phyloP scores from a whole-genome alignment of 1,139 yeast genomes.

The Hyphopichia pseudoburtonii region DNA sequence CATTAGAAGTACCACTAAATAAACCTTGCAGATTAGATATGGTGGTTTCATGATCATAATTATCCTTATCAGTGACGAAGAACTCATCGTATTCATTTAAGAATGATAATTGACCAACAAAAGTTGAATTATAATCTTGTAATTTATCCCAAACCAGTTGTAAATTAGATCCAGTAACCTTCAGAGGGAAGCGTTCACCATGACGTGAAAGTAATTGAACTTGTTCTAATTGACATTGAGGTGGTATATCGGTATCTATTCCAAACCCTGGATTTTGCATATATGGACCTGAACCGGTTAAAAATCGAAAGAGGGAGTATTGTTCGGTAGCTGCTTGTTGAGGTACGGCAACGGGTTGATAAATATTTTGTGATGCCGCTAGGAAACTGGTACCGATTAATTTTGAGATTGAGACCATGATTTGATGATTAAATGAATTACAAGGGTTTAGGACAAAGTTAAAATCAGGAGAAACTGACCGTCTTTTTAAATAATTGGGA shows the following conservation, averaged over 20 bases:
- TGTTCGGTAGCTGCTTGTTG: background rate
- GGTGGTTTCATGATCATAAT: constrained; percentile 29
- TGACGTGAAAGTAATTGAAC: constrained; percentile 37
- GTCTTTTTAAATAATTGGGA: too few relatives aligned
- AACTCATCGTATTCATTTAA: constrained; percentile 27
- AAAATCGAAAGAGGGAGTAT: constrained; percentile 22
- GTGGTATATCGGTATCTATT: constrained; percentile 32
- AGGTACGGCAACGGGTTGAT: background rate
- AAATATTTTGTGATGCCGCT: background rate
- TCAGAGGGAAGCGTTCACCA: constrained; percentile 37
- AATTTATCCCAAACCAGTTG: constrained; percentile 20
- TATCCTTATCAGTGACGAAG: constrained; percentile 21
- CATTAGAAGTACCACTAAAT: constrained; percentile 22
- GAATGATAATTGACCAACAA: constrained; percentile 24
- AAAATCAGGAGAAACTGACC: too few relatives aligned
- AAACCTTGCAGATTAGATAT: constrained; percentile 21
- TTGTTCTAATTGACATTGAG: constrained; percentile 31
- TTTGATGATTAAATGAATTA: too few relatives aligned
- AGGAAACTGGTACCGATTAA: background rate
- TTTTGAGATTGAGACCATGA: background rate
- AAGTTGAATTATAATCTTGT: constrained; percentile 15
- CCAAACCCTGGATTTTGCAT: constrained; percentile 35
- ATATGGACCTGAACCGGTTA: constrained; percentile 39
- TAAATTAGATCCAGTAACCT: constrained; percentile 20
- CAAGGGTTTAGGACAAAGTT: too few relatives aligned